Conservation (phyloP, 768 basidiomycete genomes). For the Amanita pseudoporphyria region DNA sequence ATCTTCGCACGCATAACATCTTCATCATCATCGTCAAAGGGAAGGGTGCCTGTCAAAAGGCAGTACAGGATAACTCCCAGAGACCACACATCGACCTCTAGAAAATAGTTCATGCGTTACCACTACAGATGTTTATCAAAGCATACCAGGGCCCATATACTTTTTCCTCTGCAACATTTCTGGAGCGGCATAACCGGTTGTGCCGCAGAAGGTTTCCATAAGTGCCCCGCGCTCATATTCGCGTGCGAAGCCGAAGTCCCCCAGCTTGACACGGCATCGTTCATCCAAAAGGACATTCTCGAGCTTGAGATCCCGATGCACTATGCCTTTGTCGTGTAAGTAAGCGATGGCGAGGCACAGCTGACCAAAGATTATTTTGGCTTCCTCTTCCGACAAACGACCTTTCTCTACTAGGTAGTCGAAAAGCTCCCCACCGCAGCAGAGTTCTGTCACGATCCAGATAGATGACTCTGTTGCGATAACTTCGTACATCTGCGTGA, state of each 20-base stretch:
- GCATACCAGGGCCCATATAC: conserved; percentile 82
- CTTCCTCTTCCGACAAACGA: conserved; percentile 75
- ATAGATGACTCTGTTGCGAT: conserved; percentile 93
- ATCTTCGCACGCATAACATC: conserved; percentile 75
- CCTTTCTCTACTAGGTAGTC: conserved; percentile 97
- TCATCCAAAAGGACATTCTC: conserved; percentile 94
- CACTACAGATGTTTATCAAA: not conserved
- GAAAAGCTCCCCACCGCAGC: conserved; percentile 94
- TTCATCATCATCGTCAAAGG: conserved; percentile 89
- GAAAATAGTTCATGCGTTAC: conserved; percentile 6
- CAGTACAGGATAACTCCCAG: conserved; percentile 88
- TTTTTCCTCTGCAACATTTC: conserved; percentile 85
- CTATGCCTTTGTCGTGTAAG: conserved; percentile 86
- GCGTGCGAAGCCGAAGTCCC: conserved; percentile 91
- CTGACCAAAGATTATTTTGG: conserved; percentile 89
- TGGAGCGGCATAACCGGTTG: conserved; percentile 88
- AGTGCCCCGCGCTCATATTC: conserved; percentile 73
- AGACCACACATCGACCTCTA: conserved; percentile 96
- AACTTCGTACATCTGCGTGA: conserved; percentile 95
- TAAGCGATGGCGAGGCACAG: conserved; percentile 89
- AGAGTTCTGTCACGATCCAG: conserved; percentile 97
- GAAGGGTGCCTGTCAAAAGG: conserved; percentile 80
- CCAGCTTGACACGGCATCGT: conserved; percentile 82
- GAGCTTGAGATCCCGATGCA: conserved; percentile 94
- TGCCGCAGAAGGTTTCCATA: conserved; percentile 94